Evolutionary conservation across 495 filamentous ascomycete species (phyloP), one percentile per base, ranked within the genome.

Genomic region (Talaromyces ruber): DNA sequence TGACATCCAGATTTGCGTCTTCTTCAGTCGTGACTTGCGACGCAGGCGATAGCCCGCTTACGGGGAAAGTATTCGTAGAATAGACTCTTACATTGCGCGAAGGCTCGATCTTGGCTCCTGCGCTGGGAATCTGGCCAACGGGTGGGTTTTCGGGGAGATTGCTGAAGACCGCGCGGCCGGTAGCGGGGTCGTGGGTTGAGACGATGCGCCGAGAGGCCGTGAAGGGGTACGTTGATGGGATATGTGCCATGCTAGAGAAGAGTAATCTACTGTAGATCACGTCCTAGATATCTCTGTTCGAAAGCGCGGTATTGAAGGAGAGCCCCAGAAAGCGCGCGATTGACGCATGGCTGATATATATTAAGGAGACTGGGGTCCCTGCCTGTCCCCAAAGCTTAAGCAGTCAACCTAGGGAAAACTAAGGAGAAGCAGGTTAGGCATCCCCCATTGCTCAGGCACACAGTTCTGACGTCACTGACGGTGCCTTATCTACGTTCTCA

Each of bases 41-140:
- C 26, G 32, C 6, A 9, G 58, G 58, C 3, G 58, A 59, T 45
- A 59, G 39, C 9, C 58, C 58, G 25, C 22, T 47, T 16, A 59
- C 58, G 72, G 86, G 74, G 81, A 85, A 72, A 60, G 64, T 39
- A 75, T 65, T 84, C 9, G 84, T 90, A 4, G 80, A 80, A 66
- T 80, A 82, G 14, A 53, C 14, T 26, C 34, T 61, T 28, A 67
- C 55, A 43, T 71, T 65, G 9, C 68, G 25, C 2, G 53, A 63
- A 0, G 67, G 60, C 2, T 64, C 65, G 26, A 71, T 59, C 47
- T 68, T 68, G 22, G 71, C 64, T 25, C 72, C 60, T 8, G 24
- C 22, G 25, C 25, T 43, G 11, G 58, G 58, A 11, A 45, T n/a
- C 6, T 45, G 18, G 24, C 58, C 58, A 18, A 45, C 24, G 18